Evolutionary conservation across 306 rosid genomes (phyloP).

Genomic region (Prunus fruticosa): DNA sequence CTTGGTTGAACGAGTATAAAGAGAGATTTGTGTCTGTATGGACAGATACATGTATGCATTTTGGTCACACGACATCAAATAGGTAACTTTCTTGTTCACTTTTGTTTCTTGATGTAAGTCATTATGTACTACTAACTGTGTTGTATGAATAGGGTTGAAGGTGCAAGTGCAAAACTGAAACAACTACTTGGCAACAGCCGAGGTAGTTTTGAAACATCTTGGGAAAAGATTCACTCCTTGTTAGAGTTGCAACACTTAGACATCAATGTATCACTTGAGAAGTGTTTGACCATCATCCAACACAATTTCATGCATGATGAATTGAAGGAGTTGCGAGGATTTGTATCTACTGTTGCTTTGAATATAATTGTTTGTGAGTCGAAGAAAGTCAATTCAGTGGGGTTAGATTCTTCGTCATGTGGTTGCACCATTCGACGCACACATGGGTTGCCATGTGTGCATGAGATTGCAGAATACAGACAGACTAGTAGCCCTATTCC

Average conservation of each 20-base stretch:
- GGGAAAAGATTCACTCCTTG: background rate
- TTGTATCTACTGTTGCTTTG: background rate
- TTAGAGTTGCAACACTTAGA: conserved; percentile 1
- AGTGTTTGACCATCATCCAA: background rate
- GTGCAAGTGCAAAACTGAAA: background rate
- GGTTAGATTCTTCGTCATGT: background rate
- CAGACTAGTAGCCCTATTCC: background rate
- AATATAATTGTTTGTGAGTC: background rate
- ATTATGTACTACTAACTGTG: background rate
- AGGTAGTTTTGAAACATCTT: background rate
- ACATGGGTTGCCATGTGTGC: background rate
- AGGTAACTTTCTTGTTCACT: background rate
- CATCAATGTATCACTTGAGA: background rate
- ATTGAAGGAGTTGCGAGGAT: background rate
- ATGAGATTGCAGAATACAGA: conserved; percentile 2
- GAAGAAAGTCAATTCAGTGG: background rate
- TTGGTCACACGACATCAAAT: background rate
- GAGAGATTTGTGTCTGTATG: conserved; percentile 1
- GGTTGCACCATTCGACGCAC: background rate
- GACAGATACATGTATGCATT: background rate
- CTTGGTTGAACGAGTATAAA: conserved; percentile 1
- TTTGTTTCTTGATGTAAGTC: background rate
- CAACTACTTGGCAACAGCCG: background rate
- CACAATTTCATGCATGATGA: background rate
- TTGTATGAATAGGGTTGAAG: background rate